These are phyloP conservation scores for Salmacisia buchloeana DNA, from an alignment of 1,284 basidiomycete genomes.

Conservation along the genomic window DNA sequence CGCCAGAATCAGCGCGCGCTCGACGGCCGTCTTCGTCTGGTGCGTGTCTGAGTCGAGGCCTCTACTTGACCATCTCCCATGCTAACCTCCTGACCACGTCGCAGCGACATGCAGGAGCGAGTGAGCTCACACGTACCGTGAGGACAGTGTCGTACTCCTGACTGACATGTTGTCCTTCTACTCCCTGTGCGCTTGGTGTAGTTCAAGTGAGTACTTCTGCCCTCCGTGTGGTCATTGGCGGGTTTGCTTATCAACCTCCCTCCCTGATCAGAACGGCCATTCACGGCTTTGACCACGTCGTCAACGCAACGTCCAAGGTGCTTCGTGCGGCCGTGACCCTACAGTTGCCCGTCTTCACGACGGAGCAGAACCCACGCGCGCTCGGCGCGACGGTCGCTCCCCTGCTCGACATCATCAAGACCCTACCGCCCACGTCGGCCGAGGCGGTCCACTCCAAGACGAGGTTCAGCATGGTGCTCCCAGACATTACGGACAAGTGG, in stretches of 20 bases:
- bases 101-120: constrained; percentile 38
- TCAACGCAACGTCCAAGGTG: constrained; percentile 32
- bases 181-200: background rate
- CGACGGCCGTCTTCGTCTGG: constrained; percentile 41
- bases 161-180: background rate
- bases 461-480: constrained; percentile 74
- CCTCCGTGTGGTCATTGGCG: background rate
- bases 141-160: background rate
- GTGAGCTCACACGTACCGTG: constrained; percentile 9
- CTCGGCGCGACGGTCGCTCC: constrained; percentile 67
- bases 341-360: constrained; percentile 66
- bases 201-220: constrained; percentile 11
- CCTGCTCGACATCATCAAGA: constrained; percentile 57
- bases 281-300: constrained; percentile 32
- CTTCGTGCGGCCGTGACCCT: constrained; percentile 56
- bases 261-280: constrained; percentile 26
- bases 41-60: background rate
- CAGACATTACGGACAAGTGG: constrained; percentile 59
- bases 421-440: constrained; percentile 60
- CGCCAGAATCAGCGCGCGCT: constrained; percentile 24
- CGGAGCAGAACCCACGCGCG: constrained; percentile 78
- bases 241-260: background rate
- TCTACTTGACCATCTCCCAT: background rate
- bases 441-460: constrained; percentile 66
- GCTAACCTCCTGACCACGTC: background rate